These are phyloP conservation scores for Neurospora sp. DNA, from an alignment of 495 filamentous ascomycete species.

Conservation along the genomic window DNA sequence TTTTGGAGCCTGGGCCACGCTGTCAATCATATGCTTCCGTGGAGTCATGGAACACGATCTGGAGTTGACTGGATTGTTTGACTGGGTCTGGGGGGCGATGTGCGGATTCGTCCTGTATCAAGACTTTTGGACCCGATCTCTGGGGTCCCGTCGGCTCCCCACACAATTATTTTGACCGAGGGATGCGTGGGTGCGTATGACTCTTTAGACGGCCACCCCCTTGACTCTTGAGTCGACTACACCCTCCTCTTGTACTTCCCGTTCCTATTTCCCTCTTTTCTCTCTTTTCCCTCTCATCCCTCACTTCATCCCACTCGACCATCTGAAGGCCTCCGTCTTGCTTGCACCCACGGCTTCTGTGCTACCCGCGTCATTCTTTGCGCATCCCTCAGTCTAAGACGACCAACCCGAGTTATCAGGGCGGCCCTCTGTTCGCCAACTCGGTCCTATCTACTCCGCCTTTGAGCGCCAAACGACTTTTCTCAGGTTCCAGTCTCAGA, in stretches of 20 bases:
- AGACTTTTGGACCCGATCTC: neutral
- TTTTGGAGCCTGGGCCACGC: neutral
- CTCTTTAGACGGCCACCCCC: neutral
- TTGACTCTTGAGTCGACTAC: neutral
- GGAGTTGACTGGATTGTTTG: neutral
- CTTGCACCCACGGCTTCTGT: conserved; percentile 2
- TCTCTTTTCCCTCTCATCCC: conserved; percentile 10
- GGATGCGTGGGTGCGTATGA: neutral
- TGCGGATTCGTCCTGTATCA: neutral
- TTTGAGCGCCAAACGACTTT: conserved; percentile 10
- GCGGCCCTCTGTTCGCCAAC: conserved; percentile 13
- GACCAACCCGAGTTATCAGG: conserved; percentile 13
- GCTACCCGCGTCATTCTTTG: conserved; percentile 1
- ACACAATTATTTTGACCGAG: neutral
- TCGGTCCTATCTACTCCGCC: conserved; percentile 15
- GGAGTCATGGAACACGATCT: neutral
- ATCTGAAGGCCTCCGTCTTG: conserved; percentile 9
- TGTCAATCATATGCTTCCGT: neutral
- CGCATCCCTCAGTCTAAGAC: neutral
- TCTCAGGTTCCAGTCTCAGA: conserved; percentile 4
- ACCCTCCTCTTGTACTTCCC: neutral
- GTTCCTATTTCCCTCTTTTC: conserved; percentile 7
- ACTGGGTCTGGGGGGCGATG: neutral
- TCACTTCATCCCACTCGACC: conserved; percentile 16
- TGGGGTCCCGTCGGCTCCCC: neutral